Percentiles rank a stretch among this genome's conserved stretches.
phyloP scores from a whole-genome alignment of 2,329 filamentous ascomycete species.

The Monosporascus sp. region DNA sequence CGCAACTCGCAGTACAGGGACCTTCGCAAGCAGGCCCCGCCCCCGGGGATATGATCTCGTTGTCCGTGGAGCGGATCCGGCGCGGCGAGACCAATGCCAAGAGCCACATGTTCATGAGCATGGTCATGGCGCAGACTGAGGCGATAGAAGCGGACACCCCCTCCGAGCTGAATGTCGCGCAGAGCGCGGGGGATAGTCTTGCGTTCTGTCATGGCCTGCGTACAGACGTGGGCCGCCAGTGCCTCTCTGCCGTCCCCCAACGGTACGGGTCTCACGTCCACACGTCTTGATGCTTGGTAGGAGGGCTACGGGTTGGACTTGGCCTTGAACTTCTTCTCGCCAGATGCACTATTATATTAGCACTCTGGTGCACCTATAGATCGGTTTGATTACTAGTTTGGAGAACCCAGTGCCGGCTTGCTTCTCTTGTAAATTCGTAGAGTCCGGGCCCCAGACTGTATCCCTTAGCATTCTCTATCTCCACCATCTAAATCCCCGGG shows the following conservation, averaged over 20 bases:
- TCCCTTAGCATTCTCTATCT: too few relatives aligned
- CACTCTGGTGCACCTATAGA: background rate
- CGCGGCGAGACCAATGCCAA: constrained; percentile 41
- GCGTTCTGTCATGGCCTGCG: constrained; percentile 23
- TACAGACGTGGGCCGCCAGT: constrained; percentile 15
- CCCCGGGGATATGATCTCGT: constrained; percentile 19
- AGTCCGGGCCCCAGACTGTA: too few relatives aligned
- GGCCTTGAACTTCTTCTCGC: constrained; percentile 22
- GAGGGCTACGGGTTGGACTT: constrained; percentile 19
- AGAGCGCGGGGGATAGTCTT: constrained; percentile 29
- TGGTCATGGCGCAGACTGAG: constrained; percentile 34
- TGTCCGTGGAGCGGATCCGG: constrained; percentile 27
- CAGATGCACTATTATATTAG: constrained; percentile 11
- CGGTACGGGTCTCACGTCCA: constrained; percentile 13
- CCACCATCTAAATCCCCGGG: too few relatives aligned
- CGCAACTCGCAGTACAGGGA: constrained; percentile 21
- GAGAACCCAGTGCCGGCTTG: too few relatives aligned
- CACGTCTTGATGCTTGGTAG: constrained; percentile 10
- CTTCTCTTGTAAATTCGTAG: too few relatives aligned
- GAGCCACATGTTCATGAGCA: constrained; percentile 32
- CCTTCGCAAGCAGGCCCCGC: constrained; percentile 26
- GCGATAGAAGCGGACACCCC: constrained; percentile 23
- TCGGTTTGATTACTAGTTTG: too few relatives aligned
- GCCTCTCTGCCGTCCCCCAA: constrained; percentile 6
- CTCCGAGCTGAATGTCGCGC: constrained; percentile 22